A percentile compares a stretch with the other conserved stretches of the same genome.
phyloP scores from a whole-genome alignment of 768 basidiomycete species.

The Auriculariales sp. region DNA sequence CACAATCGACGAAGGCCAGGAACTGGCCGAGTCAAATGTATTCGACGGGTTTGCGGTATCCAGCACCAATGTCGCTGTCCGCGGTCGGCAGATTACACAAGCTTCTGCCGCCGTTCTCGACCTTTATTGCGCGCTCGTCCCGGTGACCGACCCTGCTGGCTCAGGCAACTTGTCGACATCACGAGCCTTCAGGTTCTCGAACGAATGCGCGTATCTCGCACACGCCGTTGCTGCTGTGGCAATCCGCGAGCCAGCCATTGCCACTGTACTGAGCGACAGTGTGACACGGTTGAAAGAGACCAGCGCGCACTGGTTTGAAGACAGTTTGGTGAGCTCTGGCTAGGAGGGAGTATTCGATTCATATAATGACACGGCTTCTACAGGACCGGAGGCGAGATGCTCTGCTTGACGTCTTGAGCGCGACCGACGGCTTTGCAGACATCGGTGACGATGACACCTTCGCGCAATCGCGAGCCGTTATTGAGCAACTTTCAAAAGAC shows the following conservation, averaged over 20 bases:
- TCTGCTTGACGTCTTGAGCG: conserved; percentile 32
- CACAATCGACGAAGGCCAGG: conserved; percentile 50
- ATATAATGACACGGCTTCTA: not conserved
- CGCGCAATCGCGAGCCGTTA: conserved; percentile 57
- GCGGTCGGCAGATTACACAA: conserved; percentile 34
- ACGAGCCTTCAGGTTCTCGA: conserved; percentile 62
- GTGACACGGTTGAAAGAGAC: conserved; percentile 34
- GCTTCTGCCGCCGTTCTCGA: conserved; percentile 57
- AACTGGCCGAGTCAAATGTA: conserved; percentile 34
- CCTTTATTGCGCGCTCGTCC: conserved; percentile 66
- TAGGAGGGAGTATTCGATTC: not conserved
- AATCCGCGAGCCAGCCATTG: conserved; percentile 22
- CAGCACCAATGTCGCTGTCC: conserved; percentile 22
- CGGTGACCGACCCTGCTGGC: conserved; percentile 37
- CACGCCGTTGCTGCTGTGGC: conserved; percentile 22
- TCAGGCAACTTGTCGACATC: conserved; percentile 33
- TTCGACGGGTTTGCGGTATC: conserved; percentile 1
- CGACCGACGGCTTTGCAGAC: conserved; percentile 51
- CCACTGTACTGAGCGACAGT: conserved; percentile 39
- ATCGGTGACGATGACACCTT: conserved; percentile 60
- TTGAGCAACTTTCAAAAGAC: conserved; percentile 46
- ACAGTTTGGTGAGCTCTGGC: conserved; percentile 41
- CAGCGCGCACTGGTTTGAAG: conserved; percentile 57
- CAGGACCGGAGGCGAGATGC: conserved; percentile 36
- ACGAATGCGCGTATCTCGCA: conserved; percentile 59